phyloP scores from a whole-genome alignment of 768 basidiomycete genomes.

The Kwoniella bestiolae region DNA sequence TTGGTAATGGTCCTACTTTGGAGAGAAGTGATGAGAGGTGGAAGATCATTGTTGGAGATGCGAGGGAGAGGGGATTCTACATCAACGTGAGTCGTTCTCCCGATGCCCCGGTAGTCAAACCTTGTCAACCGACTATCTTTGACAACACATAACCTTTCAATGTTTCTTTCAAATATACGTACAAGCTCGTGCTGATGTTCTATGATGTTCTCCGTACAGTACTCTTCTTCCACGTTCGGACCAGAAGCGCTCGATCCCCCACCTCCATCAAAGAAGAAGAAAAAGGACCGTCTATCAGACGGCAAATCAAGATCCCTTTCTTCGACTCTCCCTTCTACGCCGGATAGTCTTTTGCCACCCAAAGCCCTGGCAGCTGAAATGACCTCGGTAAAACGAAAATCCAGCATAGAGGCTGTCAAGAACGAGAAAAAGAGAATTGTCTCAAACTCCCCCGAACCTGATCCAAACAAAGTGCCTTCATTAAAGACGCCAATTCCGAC shows the following conservation, averaged over 20 bases:
- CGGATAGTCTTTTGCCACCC: constrained; percentile 16
- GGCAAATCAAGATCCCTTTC: background rate
- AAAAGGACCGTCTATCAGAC: constrained; percentile 9
- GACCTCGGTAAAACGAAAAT: constrained; percentile 13
- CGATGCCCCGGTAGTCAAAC: background rate
- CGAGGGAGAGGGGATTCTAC: constrained; percentile 68
- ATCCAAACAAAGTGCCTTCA: background rate
- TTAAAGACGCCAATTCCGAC: background rate
- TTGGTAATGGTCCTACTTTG: constrained; percentile 87
- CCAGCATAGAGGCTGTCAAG: constrained; percentile 8
- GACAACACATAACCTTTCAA: too few species aligned
- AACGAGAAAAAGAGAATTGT: constrained; percentile 18
- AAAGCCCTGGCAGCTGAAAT: constrained; percentile 17
- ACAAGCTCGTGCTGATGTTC: background rate
- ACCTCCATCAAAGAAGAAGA: constrained; percentile 29
- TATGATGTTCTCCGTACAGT: constrained; percentile 19
- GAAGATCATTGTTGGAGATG: constrained; percentile 77
- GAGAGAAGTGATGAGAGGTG: constrained; percentile 82
- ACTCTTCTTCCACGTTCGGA: constrained; percentile 32
- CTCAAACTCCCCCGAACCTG: background rate
- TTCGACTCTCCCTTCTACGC: background rate
- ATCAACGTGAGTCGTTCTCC: constrained; percentile 64
- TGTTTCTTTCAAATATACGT: background rate
- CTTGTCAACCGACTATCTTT: too few species aligned
- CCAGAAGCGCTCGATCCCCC: constrained; percentile 13